Conservation (phyloP, 176 grass and related monocot genomes). For the Pontederia crassipes region DNA sequence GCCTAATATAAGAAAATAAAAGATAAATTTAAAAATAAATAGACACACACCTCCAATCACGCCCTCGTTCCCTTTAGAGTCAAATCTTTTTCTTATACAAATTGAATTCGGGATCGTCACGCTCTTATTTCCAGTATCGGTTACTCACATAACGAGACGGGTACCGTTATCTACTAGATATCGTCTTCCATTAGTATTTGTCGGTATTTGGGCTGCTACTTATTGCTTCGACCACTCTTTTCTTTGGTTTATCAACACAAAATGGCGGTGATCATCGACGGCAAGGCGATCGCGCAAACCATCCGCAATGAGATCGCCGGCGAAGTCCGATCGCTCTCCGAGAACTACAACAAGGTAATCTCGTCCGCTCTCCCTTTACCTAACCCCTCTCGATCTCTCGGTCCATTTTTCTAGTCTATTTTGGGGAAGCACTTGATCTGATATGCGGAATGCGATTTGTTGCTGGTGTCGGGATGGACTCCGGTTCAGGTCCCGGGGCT, state of each 20-base stretch:
- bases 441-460: too few species aligned
- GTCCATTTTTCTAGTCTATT: neutral
- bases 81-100: too few species aligned
- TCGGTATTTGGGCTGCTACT: neutral
- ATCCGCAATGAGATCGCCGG: conserved; percentile 54
- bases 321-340: conserved; percentile 47
- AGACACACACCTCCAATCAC: too few species aligned
- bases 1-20: too few species aligned
- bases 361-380: neutral
- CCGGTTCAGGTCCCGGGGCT: conserved; percentile 64
- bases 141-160: too few species aligned
- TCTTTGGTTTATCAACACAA: neutral
- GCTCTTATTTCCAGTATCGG: too few species aligned
- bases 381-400: neutral
- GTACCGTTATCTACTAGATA: too few species aligned
- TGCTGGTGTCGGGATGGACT: neutral
- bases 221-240: neutral
- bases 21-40: too few species aligned
- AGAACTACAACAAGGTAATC: conserved; percentile 32
- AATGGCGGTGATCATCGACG: conserved; percentile 96
- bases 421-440: neutral
- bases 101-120: too few species aligned
- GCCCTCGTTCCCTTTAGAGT: too few species aligned
- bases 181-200: too few species aligned
- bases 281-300: conserved; percentile 62